Evolutionary conservation across 257 asterid species (phyloP), one percentile per base, ranked within the genome.

Genomic region (Primulina tabacum): DNA sequence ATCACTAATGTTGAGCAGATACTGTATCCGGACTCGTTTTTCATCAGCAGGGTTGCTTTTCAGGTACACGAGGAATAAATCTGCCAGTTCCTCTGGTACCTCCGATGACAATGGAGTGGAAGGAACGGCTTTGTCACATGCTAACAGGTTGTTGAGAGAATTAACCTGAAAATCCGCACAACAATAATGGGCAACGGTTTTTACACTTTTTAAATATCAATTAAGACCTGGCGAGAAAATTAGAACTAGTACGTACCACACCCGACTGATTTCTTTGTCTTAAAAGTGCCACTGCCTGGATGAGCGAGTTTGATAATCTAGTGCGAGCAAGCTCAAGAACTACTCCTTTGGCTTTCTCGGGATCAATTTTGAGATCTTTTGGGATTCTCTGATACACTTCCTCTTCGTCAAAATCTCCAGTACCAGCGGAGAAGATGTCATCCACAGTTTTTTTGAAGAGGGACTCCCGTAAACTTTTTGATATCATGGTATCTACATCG

Each of bases 91-190:
- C 78, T 89, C 97, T 0, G 79, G 86, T 38, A 84, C 82, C 83
- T 94, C 96, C 97, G 96, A 94, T 2, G 97, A 85, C 72, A 89
- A 40, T 34, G 97, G 88, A 7, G 75, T 80, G 6, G 97, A 75
- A 32, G 97, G 93, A 14, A 91, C 96, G 6, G 97, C 99, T 84
- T 89, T 90, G 85, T 94, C 97, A 35, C 99, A 89, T 61, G 97
- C 97, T 79, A 94, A 76, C 78, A 94, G 64, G 78, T 94, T 92
- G 70, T 94, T 91, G 37, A 94, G 89, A 5, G 99, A 91, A 26
- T 85, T 87, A 29, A 89, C 97, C 99, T 94, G 75, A 77, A 79
- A 56, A 38, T 65, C 52, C 24, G 53, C 11, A 40, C 18, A 72
- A 62, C 4, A 2, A 64, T 40, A 47, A 53, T 65, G 12, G 60